A percentile compares a stretch with the other conserved stretches of the same genome.
phyloP scores from a whole-genome alignment of 768 basidiomycete genomes.

The Termitomyces sp. region DNA sequence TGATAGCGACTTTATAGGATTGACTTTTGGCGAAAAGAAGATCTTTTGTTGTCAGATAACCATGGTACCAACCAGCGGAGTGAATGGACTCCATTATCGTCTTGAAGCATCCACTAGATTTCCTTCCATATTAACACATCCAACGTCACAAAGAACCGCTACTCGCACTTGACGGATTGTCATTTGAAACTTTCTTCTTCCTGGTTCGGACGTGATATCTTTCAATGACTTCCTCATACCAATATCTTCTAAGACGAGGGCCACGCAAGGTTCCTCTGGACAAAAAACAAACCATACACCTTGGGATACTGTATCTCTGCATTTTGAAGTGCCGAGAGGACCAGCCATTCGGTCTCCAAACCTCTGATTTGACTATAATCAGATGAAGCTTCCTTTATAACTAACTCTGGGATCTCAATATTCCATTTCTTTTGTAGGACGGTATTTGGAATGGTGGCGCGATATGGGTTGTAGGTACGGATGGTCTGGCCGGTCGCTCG shows the following conservation, averaged over 20 bases:
- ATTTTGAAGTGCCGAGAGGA: no score
- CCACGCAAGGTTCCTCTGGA: not conserved
- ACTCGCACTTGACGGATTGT: not conserved
- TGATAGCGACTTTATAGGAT: not conserved
- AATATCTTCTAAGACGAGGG: conserved; percentile 6
- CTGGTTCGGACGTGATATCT: not conserved
- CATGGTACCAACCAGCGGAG: not conserved
- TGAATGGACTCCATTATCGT: not conserved
- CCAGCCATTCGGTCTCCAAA: no score
- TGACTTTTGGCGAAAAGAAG: not conserved
- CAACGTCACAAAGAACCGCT: not conserved
- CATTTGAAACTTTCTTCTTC: not conserved
- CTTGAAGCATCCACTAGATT: not conserved
- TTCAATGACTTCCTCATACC: not conserved
- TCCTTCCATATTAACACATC: not conserved
- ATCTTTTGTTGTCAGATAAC: not conserved
- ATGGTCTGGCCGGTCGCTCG: no score
- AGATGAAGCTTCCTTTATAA: not conserved
- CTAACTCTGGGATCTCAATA: not conserved
- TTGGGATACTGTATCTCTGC: not conserved
- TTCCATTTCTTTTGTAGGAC: not conserved
- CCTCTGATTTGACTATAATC: no score
- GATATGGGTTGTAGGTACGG: no score
- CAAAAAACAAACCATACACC: conserved; percentile 5
- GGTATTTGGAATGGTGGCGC: not conserved